Base-by-base conservation (phyloP, 1,139 yeast genomes). In the Zygoascus hellenicus region DNA sequence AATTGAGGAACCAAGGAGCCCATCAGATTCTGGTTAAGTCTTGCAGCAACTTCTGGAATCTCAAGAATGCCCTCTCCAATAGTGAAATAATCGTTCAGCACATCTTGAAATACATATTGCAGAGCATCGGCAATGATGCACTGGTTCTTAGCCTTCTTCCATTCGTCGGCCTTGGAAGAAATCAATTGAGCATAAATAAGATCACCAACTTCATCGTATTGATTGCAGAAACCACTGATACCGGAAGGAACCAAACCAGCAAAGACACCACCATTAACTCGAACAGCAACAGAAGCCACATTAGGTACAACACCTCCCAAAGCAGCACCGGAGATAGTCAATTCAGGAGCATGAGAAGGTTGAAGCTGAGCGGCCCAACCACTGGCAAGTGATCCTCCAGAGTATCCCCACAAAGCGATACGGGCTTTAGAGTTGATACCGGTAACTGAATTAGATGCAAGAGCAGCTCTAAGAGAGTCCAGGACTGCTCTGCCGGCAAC, bases 321-420 rank as follows among this genome's bases (percentile, higher is more conserved):
- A 2, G 61, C 62, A 11, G 58, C 61, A 13, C 61, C 65, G 9
- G 50, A 54, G 33, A 61, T 41, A 22, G 34, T 31, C 19, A 57
- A 38, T 19, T 61, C 63, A 2, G 64, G 63, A 1, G 64, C 64
- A 38, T 61, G 61, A 9, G 50, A 17, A 2, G 49, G 52, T 38
- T 53, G 59, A 39, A 56, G 44, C 50, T 59, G 58, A 7, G 58
- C 53, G 28, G 62, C 61, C 60, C 63, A 59, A 7, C 57, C 65
- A n/a, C 62, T 43, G 13, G 64, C 63, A 37, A 58, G 47, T 2
- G 61, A 55, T 10, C 64, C 64, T 1, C 65, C 65, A 33, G 64
- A 60, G 51, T 61, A 61, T 5, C 65, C 65, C 57, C 56, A 52
- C 45, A 54, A 17, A 9, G 50, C 55, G 10, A 51, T 48, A 13